These are phyloP conservation scores for Coemansia sp. DNA, from an alignment of 192 early-diverging fungal species.

Conservation along the genomic window DNA sequence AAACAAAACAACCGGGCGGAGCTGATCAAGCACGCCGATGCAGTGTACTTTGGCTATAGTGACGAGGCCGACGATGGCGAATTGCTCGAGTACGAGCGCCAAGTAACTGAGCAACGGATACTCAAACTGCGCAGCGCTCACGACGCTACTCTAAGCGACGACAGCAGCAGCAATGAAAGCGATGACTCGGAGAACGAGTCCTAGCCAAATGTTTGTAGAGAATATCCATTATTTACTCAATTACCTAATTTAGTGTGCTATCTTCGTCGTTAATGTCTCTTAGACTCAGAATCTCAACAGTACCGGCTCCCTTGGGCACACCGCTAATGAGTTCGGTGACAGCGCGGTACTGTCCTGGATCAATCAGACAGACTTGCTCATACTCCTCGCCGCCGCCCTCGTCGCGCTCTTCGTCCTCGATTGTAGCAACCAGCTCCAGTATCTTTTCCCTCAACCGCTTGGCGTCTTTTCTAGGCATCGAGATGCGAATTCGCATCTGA, in stretches of 20 bases:
- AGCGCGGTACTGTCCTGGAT: constrained; percentile 87
- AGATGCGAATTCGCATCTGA: constrained; percentile 88
- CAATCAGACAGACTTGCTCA: constrained; percentile 63
- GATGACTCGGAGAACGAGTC: constrained; percentile 4
- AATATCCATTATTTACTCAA: neutral
- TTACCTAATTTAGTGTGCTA: constrained; percentile 39
- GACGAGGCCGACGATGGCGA: constrained; percentile 87
- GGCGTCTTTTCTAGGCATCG: constrained; percentile 77
- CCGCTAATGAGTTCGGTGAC: constrained; percentile 81
- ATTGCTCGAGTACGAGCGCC: constrained; percentile 75
- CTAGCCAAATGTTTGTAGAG: neutral
- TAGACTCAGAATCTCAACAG: constrained; percentile 84
- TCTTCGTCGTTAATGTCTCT: constrained; percentile 73
- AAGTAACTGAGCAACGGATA: constrained; percentile 56
- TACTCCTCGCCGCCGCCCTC: constrained; percentile 25
- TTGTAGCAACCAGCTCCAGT: constrained; percentile 67
- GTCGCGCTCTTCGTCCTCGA: constrained; percentile 68
- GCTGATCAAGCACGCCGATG: constrained; percentile 77
- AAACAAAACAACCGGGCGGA: constrained; percentile 64
- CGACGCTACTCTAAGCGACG: constrained; percentile 22
- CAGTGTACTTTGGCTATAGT: constrained; percentile 93
- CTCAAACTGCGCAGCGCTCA: constrained; percentile 25
- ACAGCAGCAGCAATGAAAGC: constrained; percentile 8
- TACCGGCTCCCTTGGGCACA: constrained; percentile 85
- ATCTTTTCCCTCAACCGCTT: constrained; percentile 85